These are phyloP conservation scores for Ceratobasidium sp. DNA, from an alignment of 1,284 basidiomycete species.

Conservation along the genomic window DNA sequence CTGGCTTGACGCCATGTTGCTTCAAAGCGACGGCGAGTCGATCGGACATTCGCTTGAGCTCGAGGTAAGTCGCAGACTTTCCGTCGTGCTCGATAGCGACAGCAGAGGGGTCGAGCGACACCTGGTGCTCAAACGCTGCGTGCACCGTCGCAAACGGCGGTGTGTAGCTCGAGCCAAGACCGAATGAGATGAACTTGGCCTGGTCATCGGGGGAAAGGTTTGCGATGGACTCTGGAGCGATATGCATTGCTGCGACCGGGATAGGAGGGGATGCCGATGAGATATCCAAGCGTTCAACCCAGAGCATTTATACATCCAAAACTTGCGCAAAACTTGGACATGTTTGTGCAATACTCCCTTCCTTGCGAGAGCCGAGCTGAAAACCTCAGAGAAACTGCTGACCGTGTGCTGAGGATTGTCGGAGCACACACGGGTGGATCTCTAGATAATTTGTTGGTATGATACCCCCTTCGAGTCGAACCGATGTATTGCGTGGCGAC, in stretches of 20 bases:
- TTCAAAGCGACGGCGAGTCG: slow-evolving; percentile 64
- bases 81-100: slow-evolving; percentile 67
- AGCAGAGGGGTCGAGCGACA: slow-evolving; percentile 59
- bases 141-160: slow-evolving; percentile 66
- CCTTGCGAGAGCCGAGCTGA: slow-evolving; percentile 29
- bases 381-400: slow-evolving; percentile 15
- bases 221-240: slow-evolving; percentile 29
- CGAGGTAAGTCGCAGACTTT: slow-evolving; percentile 64
- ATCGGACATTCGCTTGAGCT: slow-evolving; percentile 66
- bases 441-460: slow-evolving; percentile 2
- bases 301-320: slow-evolving; percentile 33
- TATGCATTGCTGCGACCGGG: slow-evolving; percentile 35
- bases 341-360: slow-evolving; percentile 6
- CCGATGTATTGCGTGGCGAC: not conserved
- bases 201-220: slow-evolving; percentile 60
- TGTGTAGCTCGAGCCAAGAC: slow-evolving; percentile 59
- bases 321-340: not conserved
- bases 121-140: slow-evolving; percentile 68
- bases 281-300: not conserved
- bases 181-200: slow-evolving; percentile 63
- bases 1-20: slow-evolving; percentile 62
- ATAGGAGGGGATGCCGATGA: slow-evolving; percentile 13
- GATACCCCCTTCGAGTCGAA: slow-evolving; percentile 26
- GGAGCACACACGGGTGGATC: slow-evolving; percentile 33
- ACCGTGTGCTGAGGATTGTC: slow-evolving; percentile 40